Percentiles rank a stretch among this genome's conserved stretches.
These are phyloP conservation scores for Acorus gramineus DNA, from an alignment of 106 monocot genomes.

Conservation along the genomic window DNA sequence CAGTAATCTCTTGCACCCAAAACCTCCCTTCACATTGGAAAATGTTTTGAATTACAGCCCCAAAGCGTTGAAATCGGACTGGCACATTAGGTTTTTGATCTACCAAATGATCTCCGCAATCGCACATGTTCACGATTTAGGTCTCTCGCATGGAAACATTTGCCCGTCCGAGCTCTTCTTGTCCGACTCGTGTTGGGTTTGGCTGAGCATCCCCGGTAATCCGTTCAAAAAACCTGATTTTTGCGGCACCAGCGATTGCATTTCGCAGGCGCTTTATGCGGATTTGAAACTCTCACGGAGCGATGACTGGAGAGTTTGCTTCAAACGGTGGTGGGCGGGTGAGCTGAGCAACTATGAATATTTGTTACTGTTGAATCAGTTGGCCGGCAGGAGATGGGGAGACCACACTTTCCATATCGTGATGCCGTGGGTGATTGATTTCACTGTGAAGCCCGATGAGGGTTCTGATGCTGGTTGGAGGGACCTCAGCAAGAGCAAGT, in stretches of 20 bases:
- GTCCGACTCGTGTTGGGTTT: constrained; percentile 66
- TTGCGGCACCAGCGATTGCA: constrained; percentile 29
- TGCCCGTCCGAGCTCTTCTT: constrained; percentile 59
- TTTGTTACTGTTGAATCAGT: constrained; percentile 73
- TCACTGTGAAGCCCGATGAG: constrained; percentile 79
- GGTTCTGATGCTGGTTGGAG: constrained; percentile 84
- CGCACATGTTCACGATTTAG: constrained; percentile 54
- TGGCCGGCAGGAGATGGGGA: constrained; percentile 97
- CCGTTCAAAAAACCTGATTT: constrained; percentile 11
- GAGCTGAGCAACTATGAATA: constrained; percentile 97
- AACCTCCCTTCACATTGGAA: constrained; percentile 61
- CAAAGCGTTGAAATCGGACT: constrained; percentile 62
- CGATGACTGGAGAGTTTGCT: constrained; percentile 53
- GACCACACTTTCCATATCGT: constrained; percentile 88
- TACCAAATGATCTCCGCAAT: constrained; percentile 82
- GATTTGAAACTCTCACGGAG: constrained; percentile 34
- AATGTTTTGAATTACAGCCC: constrained; percentile 75
- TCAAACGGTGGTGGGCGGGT: constrained; percentile 76
- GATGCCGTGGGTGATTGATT: constrained; percentile 99
- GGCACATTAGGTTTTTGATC: constrained; percentile 70
- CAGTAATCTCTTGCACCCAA: constrained; percentile 50
- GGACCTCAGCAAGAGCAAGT: constrained; percentile 90
- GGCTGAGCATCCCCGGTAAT: constrained; percentile 45
- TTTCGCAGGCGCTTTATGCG: constrained; percentile 33
- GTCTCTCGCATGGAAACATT: constrained; percentile 62